phyloP scores from a whole-genome alignment of 176 grass and related monocot species.

The Raddia guianensis region DNA sequence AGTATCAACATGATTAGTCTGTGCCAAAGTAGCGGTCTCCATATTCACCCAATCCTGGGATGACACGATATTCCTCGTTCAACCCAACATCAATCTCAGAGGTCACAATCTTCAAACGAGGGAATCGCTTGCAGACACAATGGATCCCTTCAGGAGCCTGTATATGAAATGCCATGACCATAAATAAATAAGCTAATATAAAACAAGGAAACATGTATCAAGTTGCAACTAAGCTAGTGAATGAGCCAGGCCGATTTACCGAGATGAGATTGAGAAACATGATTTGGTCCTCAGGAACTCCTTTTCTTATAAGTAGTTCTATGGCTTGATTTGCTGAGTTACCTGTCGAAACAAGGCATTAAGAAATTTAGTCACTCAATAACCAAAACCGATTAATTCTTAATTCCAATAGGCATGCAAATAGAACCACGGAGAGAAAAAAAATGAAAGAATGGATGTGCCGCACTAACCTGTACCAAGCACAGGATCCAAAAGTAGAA shows the following conservation, averaged over 20 bases:
- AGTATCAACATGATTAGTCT: constrained; percentile 37
- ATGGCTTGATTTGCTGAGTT: constrained; percentile 92
- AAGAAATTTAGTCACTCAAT: constrained; percentile 1
- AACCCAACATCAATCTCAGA: constrained; percentile 84
- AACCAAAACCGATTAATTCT: not conserved
- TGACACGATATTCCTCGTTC: constrained; percentile 76
- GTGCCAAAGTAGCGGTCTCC: constrained; percentile 94
- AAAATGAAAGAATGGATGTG: not conserved
- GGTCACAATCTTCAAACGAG: constrained; percentile 78
- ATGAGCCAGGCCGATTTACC: constrained; percentile 49
- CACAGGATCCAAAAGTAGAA: constrained; percentile 94
- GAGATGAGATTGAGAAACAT: constrained; percentile 94
- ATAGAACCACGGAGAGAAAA: not conserved
- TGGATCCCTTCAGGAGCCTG: constrained; percentile 87
- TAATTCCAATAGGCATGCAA: not conserved
- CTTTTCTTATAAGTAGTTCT: constrained; percentile 71
- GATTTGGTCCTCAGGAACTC: constrained; percentile 78
- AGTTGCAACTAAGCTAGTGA: not conserved
- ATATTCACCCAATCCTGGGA: constrained; percentile 91
- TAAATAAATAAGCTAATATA: constrained; percentile 28
- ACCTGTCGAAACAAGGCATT: constrained; percentile 42
- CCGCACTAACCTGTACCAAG: constrained; percentile 79
- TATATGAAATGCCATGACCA: constrained; percentile 9
- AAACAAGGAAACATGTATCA: not conserved
- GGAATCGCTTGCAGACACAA: constrained; percentile 84